Evolutionary conservation across 768 basidiomycete genomes (phyloP), one percentile per base, ranked within the genome.

Genomic region (Tylopilus subfusipes): DNA sequence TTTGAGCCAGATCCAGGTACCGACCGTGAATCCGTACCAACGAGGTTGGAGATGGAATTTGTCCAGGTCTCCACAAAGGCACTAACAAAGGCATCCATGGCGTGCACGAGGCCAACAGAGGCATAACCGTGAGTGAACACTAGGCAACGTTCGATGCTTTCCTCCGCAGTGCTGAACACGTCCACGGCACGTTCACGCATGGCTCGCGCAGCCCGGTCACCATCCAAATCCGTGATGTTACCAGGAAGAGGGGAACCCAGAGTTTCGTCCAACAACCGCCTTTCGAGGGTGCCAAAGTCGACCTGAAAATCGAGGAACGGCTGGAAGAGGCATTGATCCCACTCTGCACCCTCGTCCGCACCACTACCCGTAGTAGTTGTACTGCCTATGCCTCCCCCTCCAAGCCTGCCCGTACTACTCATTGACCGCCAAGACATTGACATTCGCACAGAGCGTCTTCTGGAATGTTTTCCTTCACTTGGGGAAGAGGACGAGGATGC

Each of bases 311-410:
- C 90, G 24, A 96, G 78, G 74, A 98, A 98, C 2, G 96, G 93
- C 66, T 95, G 93, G 67, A 94, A 97, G 16, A 99, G 75, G 48
- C 88, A 86, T 52, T 86, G 86, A 63, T 98, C 93, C 97, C 97
- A 98, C 54, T 86, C 85, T 60, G 46, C 54, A 14, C 59, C 67
- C 39, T 69, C 61, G n/a, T 61, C 68, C 45, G 48, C 39, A 42
- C 58, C 22, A 13, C 44, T n/a, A 12, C 42, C 18, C 4, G 30
- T n/a, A 6, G 45, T 27, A n/a, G 52, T 47, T 11, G 63, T 46
- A 27, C 38, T 53, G 11, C 58, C 58, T 38, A 56, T 43, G 13
- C 53, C 38, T 54, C 45, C 54, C 9, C 48, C 58, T 47, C 61
- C 52, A 38, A 58, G 55, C 38, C 61, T 60, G 16, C 65, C 65